Evolutionary conservation across 768 basidiomycete species (phyloP).

Genomic region (Pisolithus orientalis): DNA sequence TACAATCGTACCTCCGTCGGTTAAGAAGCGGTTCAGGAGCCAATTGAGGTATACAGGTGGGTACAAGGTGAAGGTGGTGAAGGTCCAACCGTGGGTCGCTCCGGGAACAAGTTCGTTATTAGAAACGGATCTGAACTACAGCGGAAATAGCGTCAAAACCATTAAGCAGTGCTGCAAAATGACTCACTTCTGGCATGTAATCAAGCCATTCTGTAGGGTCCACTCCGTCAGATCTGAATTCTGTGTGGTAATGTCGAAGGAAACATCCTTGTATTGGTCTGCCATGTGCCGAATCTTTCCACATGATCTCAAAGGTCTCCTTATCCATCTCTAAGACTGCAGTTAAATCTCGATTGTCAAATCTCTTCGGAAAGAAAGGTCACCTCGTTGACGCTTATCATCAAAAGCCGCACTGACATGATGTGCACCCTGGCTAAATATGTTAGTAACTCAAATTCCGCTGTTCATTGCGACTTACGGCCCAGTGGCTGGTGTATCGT

Average conservation of each 20-base stretch:
- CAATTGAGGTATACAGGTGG: slow-evolving; percentile 57
- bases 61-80: slow-evolving; percentile 67
- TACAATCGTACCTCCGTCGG: slow-evolving; percentile 54
- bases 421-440: slow-evolving; percentile 76
- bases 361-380: slow-evolving; percentile 9
- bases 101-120: slow-evolving; percentile 35
- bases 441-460: not conserved
- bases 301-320: slow-evolving; percentile 71
- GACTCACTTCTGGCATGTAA: slow-evolving; percentile 48
- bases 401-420: slow-evolving; percentile 57
- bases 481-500: slow-evolving; percentile 78
- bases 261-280: slow-evolving; percentile 52
- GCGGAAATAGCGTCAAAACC: not conserved
- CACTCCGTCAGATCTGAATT: slow-evolving; percentile 43
- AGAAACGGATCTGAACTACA: slow-evolving; percentile 32
- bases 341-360: not conserved
- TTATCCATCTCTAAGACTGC: slow-evolving; percentile 50
- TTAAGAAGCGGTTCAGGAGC: slow-evolving; percentile 52
- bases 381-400: slow-evolving; percentile 52
- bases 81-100: slow-evolving; percentile 46
- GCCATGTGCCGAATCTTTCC: slow-evolving; percentile 60
- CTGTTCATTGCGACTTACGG: slow-evolving; percentile 39
- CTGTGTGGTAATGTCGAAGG: slow-evolving; percentile 55
- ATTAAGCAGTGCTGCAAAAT: not conserved
- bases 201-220: slow-evolving; percentile 32